phyloP scores from a whole-genome alignment of 177 flowering plant genomes.

The Vitis hybrid region DNA sequence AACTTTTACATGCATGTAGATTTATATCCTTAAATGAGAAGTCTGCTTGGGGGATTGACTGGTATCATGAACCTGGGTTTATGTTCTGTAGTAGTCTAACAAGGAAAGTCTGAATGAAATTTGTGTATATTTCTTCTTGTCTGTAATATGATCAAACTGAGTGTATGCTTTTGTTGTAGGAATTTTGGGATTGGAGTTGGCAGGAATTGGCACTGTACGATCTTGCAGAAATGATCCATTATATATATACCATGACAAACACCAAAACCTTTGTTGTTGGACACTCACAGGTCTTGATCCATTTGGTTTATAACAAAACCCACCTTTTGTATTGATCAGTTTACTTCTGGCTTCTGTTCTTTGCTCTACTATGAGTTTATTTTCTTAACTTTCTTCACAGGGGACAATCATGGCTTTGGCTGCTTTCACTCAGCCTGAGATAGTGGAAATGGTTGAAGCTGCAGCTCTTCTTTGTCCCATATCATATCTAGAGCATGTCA shows the following conservation, averaged over 20 bases:
- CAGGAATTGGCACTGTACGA: constrained; percentile 82
- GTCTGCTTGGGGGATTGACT: too few species aligned
- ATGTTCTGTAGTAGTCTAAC: neutral
- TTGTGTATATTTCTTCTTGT: neutral
- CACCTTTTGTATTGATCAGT: neutral
- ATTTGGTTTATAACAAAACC: constrained; percentile 6
- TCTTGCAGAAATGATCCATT: constrained; percentile 70
- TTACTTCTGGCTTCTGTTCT: neutral
- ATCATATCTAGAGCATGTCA: constrained; percentile 80
- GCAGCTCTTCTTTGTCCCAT: constrained; percentile 91
- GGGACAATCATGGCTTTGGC: constrained; percentile 95
- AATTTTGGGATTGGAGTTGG: constrained; percentile 99
- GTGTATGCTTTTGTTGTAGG: constrained; percentile 40
- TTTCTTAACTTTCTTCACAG: constrained; percentile 35
- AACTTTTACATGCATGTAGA: too few species aligned
- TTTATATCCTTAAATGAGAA: too few species aligned
- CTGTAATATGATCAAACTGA: neutral
- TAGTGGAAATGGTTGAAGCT: constrained; percentile 79
- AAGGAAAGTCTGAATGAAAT: neutral
- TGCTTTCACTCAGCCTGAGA: constrained; percentile 75
- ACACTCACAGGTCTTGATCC: constrained; percentile 78
- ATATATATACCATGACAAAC: constrained; percentile 48
- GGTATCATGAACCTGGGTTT: too few species aligned
- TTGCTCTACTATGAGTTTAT: constrained; percentile 12
- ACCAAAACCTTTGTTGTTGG: constrained; percentile 78